A percentile compares a stretch with the other conserved stretches of the same genome.
Conservation (phyloP, 192 early-diverging fungal genomes). For the Gigaspora rosea region DNA sequence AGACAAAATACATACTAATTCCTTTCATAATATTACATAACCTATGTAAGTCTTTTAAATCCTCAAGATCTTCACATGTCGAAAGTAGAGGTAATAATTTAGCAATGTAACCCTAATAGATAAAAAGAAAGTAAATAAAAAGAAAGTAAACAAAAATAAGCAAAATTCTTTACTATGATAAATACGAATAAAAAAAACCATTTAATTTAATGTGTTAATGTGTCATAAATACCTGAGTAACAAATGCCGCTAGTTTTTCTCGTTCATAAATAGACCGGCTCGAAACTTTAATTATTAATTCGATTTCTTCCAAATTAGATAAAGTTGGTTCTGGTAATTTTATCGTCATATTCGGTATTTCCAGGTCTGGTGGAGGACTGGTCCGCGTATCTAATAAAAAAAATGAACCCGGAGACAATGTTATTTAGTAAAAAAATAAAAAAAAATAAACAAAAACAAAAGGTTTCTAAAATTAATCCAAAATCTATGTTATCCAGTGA, state of each 20-base stretch:
- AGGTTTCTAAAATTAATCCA: neutral
- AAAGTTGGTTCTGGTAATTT: constrained; percentile 70
- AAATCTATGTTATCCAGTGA: neutral
- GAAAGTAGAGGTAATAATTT: constrained; percentile 72
- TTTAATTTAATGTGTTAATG: neutral
- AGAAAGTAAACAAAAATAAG: neutral
- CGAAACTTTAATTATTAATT: constrained; percentile 60
- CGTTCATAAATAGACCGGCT: constrained; percentile 58
- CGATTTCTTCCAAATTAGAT: constrained; percentile 71
- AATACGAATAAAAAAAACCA: neutral
- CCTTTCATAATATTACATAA: constrained; percentile 74
- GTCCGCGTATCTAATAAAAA: neutral
- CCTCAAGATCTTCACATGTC: constrained; percentile 83
- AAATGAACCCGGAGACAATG: neutral
- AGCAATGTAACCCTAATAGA: constrained; percentile 66
- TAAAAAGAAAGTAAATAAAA: neutral
- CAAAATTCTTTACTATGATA: neutral
- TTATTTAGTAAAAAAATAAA: neutral
- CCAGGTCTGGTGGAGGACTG: neutral
- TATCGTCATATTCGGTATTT: constrained; percentile 10
- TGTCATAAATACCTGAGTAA: constrained; percentile 55
- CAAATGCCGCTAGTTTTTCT: constrained; percentile 61
- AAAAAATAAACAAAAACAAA: neutral
- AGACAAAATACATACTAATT: constrained; percentile 60
- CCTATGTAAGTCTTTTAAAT: constrained; percentile 65